Base-by-base conservation (phyloP, 1,139 yeast genomes). In the Scheffersomyces illinoinensis region DNA sequence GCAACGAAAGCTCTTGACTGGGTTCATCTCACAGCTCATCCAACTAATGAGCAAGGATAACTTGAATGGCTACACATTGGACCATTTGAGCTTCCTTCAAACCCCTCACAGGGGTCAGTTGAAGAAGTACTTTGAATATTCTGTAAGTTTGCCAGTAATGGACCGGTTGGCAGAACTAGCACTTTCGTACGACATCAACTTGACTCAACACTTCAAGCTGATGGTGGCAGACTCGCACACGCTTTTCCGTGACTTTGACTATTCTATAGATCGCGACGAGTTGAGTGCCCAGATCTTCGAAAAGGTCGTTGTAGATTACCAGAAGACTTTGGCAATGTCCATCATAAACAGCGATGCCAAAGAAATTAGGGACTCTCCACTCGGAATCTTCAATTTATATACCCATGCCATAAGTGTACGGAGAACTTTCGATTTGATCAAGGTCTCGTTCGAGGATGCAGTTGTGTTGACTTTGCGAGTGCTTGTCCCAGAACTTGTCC, bases 141-240 rank as follows among this genome's bases (percentile, higher is more conserved):
- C 58, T 26, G 60, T 68, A n/a, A 66, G 64, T 4, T 57, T 65
- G 18, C 64, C 67, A 0, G 71, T 74, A 2, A 61, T 79, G 24
- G 80, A 79, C 48, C 76, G 93, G 57, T 67, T 85, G n/a, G 73
- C 77, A 48, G 85, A 84, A 61, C 76, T 90, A 63, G 79, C 88
- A 0, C 68, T 77, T 53, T 85, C 93, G 18, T 84, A 79, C 72
- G 98, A 93, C 71, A 68, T 92, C 56, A 85, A 88, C 57, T 73
- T 87, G 47, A 71, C 73, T 12, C 69, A 68, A 0, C 71, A 73
- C 47, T 83, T 90, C 59, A 65, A 68, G 4, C 70, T 77, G 2
- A 73, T 71, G 57, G 57, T 77, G 2, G 61, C 63, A 3, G 71
- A 75, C 46, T 62, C 78, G 19, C 73, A 71, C 54, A 62, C 61